These are phyloP conservation scores for Nannochloris sp. DNA, from an alignment of 139 green algal genomes.

Conservation along the genomic window DNA sequence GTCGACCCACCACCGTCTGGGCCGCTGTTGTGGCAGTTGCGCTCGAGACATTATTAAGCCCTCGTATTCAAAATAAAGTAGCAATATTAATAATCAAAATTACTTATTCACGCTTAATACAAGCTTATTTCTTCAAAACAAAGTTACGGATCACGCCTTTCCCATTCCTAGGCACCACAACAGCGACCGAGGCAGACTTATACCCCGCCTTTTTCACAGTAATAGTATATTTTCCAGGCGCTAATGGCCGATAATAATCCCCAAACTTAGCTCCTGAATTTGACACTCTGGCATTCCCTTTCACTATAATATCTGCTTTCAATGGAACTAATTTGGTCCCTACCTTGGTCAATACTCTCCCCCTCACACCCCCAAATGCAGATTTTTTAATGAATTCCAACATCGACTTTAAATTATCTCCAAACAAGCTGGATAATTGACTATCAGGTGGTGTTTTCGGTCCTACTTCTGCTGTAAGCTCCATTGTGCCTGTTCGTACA, in stretches of 20 bases:
- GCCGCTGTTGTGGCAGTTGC: too few species aligned
- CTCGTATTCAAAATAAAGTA: too few species aligned
- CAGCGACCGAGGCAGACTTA: neutral
- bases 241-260: slow-evolving; percentile 50
- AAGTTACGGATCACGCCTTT: too few species aligned
- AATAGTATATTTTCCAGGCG: slow-evolving; percentile 53
- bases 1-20: too few species aligned
- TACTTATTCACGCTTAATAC: too few species aligned
- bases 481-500: slow-evolving; percentile 55
- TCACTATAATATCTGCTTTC: neutral
- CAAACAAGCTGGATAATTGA: slow-evolving; percentile 45
- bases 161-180: too few species aligned
- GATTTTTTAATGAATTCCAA: slow-evolving; percentile 46
- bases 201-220: slow-evolving; percentile 24
- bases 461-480: slow-evolving; percentile 83
- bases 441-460: slow-evolving; percentile 63
- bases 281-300: neutral
- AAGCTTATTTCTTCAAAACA: too few species aligned
- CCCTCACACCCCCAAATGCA: slow-evolving; percentile 32
- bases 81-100: too few species aligned
- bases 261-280: slow-evolving; percentile 19
- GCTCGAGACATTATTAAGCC: too few species aligned
- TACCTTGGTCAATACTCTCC: neutral
- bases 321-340: neutral
- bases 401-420: slow-evolving; percentile 60